Evolutionary conservation across 331 rosid genomes (phyloP).

Genomic region (Quercus tomentella): DNA sequence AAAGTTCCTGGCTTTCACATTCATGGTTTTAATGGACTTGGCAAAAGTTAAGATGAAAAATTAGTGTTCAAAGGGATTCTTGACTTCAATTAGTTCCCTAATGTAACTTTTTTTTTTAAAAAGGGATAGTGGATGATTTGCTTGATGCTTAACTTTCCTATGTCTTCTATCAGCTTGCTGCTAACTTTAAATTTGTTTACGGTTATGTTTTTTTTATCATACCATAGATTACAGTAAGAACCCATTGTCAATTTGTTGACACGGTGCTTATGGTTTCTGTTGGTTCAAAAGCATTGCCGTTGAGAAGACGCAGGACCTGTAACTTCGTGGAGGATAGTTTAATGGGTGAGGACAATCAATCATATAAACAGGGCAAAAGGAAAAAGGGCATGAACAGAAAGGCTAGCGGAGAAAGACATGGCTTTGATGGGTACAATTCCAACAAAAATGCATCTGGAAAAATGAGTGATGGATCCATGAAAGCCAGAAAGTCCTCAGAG

Average conservation of each 20-base stretch:
- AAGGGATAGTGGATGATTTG: background rate
- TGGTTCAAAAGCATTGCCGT: conserved; percentile 52
- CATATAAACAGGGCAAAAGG: conserved; percentile 19
- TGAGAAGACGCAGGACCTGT: conserved; percentile 20
- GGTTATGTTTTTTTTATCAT: background rate
- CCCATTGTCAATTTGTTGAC: background rate
- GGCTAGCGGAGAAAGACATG: conserved; percentile 22
- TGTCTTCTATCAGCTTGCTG: background rate
- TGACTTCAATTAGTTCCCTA: background rate
- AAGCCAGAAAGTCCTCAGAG: conserved; percentile 13
- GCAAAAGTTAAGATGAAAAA: too few relatives aligned
- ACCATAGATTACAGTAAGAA: background rate
- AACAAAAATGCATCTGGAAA: conserved; percentile 20
- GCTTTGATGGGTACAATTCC: conserved; percentile 25
- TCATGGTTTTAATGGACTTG: background rate
- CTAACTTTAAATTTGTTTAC: background rate
- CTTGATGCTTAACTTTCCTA: background rate
- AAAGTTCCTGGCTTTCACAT: background rate
- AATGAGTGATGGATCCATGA: background rate
- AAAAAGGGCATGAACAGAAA: conserved; percentile 41
- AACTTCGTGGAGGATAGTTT: conserved; percentile 8
- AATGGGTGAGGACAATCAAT: conserved; percentile 43
- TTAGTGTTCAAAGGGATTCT: background rate
- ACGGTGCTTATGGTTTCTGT: conserved; percentile 37
- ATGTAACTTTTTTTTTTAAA: background rate